Conservation (phyloP, 2,329 filamentous ascomycete genomes). For the Fusarium piperis region DNA sequence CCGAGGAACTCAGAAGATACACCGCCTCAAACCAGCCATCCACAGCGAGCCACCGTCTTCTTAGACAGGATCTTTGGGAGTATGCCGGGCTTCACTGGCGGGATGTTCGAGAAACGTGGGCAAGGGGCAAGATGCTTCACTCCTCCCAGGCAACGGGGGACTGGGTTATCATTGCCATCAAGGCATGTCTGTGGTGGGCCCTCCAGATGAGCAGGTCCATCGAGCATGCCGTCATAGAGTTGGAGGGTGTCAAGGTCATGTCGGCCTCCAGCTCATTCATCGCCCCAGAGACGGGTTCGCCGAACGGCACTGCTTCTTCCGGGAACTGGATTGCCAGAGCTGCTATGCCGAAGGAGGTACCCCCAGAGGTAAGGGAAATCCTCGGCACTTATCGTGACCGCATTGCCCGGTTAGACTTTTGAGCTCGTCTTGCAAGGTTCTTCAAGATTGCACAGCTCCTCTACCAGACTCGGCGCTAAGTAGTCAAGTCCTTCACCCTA, state of each 20-base stretch:
- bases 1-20: not conserved
- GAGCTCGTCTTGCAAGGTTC: not conserved
- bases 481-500: not conserved
- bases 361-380: not conserved
- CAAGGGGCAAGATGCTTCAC: not conserved
- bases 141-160: not conserved
- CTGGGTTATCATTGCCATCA: not conserved
- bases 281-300: not conserved
- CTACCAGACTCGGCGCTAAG: not conserved
- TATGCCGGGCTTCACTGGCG: not conserved
- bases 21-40: not conserved
- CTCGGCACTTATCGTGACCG: not conserved
- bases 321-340: not conserved
- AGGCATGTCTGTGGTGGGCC: not conserved
- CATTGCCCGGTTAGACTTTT: not conserved
- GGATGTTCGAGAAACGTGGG: not conserved
- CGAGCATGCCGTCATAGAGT: not conserved
- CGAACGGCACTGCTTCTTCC: not conserved
- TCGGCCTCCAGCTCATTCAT: not conserved
- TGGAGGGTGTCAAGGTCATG: not conserved
- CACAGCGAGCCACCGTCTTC: not conserved
- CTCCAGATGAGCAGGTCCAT: not conserved
- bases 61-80: not conserved
- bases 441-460: not conserved
- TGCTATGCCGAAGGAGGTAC: not conserved